Percentiles rank a stretch among this genome's conserved stretches.
Evolutionary conservation across 2,329 filamentous ascomycete species (phyloP).

Genomic region (Cordyceps pruinosa): DNA sequence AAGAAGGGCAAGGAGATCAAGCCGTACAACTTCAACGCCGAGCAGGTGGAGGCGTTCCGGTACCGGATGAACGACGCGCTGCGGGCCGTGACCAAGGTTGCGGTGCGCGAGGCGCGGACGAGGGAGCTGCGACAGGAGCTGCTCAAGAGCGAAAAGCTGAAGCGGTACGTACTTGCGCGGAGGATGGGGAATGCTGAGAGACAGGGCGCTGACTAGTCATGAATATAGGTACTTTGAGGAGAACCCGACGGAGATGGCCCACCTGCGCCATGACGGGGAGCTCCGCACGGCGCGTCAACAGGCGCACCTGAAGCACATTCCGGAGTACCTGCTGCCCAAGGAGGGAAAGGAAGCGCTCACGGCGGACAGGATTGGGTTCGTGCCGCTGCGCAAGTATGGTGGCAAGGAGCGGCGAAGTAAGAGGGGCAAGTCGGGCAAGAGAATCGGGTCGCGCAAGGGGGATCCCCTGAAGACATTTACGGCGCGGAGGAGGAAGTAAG

Average conservation of each 20-base stretch:
- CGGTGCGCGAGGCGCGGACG: slow-evolving; percentile 82
- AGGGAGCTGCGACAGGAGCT: slow-evolving; percentile 84
- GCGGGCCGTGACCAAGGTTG: slow-evolving; percentile 80
- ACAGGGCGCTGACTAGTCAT: background rate
- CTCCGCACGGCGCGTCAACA: slow-evolving; percentile 77
- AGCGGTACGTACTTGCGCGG: slow-evolving; percentile 42
- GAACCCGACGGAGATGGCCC: slow-evolving; percentile 81
- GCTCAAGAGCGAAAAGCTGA: slow-evolving; percentile 87
- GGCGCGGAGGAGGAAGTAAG: slow-evolving; percentile 43
- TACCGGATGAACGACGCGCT: slow-evolving; percentile 93
- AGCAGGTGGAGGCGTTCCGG: slow-evolving; percentile 85
- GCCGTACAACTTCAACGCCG: slow-evolving; percentile 91
- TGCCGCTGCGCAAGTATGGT: slow-evolving; percentile 54
- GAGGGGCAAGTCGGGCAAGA: slow-evolving; percentile 37
- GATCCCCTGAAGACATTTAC: slow-evolving; percentile 91
- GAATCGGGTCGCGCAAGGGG: slow-evolving; percentile 55
- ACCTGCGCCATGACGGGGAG: slow-evolving; percentile 86
- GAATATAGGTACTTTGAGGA: slow-evolving; percentile 74
- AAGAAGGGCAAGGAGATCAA: slow-evolving; percentile 77
- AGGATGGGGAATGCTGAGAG: background rate
- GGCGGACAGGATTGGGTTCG: slow-evolving; percentile 66
- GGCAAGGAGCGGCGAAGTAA: slow-evolving; percentile 43
- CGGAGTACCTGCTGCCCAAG: slow-evolving; percentile 82
- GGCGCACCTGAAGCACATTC: slow-evolving; percentile 86
- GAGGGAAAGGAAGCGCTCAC: slow-evolving; percentile 65